Base-by-base conservation (phyloP, 495 filamentous ascomycete genomes). In the Aspergillus hancockii region DNA sequence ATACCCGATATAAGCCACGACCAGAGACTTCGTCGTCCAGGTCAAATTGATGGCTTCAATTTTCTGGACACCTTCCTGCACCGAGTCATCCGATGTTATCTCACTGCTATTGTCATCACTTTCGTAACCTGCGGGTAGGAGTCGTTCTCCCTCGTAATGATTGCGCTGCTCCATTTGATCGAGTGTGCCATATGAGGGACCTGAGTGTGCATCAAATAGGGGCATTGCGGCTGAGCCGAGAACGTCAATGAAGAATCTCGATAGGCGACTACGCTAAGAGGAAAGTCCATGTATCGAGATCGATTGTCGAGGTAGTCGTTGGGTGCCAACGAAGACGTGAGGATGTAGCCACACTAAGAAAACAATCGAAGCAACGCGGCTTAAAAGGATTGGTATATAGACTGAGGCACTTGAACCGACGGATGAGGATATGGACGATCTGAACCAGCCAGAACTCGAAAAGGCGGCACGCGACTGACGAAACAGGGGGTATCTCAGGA, bases 41-140 rank as follows among this genome's bases (percentile, higher is more conserved):
- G 81, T 83, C 61, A 78, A 56, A 50, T 78, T 81, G 45, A 85
- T 82, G 8, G 82, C 82, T 65, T 86, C 81, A 31, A 83, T 81
- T 49, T 77, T 82, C 62, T 75, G 71, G 4, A 86, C 82, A 43
- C 83, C 83, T 49, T 79, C 79, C 63, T 84, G 82, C 3, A 78
- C 65, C 52, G 75, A 75, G 53, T 73, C 72, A 18, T 65, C 57
- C 5, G 67, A 59, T 9, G 65, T 68, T 34, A 63, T 41, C 49
- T 59, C 68, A 47, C 67, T 72, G 4, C 57, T 47, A 45, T 67
- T 61, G 8, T 55, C 66, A 3, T 73, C 69, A 14, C 59, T 64
- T 13, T 74, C 66, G 53, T 67, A 68, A 30, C 67, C 70, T 55
- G 67, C 62, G 19, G 63, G 62, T 16, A 78, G 63, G 36, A 79